Conservation (phyloP, 2,329 filamentous ascomycete species). For the Ophiostoma himal-ulmi region DNA sequence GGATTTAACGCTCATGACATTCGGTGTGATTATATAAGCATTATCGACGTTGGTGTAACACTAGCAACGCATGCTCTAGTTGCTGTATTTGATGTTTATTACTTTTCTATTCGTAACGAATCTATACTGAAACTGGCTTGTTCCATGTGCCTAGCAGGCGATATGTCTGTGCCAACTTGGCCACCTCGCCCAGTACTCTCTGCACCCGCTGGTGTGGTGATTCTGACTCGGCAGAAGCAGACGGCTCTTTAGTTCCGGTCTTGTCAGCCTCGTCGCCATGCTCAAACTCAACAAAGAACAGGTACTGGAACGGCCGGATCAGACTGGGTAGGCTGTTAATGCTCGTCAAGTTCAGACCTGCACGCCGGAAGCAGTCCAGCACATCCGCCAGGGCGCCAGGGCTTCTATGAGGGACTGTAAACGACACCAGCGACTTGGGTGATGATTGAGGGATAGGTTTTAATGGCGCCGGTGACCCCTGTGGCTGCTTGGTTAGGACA, state of each 20-base stretch:
- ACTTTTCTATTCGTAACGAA: not conserved
- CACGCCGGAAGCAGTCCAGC: conserved; percentile 68
- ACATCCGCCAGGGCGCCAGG: conserved; percentile 81
- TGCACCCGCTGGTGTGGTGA: conserved; percentile 55
- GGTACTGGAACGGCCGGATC: conserved; percentile 73
- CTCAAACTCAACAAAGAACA: conserved; percentile 90
- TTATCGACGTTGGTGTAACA: too few relatives aligned
- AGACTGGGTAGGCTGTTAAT: conserved; percentile 83
- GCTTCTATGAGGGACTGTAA: conserved; percentile 69
- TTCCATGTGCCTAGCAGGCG: conserved; percentile 68
- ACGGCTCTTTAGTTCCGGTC: not conserved
- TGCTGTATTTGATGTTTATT: not conserved
- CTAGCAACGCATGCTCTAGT: too few relatives aligned
- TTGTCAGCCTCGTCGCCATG: conserved; percentile 40
- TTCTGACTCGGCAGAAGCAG: not conserved
- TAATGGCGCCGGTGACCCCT: not conserved
- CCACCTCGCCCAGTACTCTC: conserved; percentile 54
- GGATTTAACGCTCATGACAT: too few relatives aligned
- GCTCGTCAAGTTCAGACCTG: conserved; percentile 75
- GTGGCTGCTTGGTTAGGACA: conserved; percentile 41
- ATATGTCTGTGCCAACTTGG: conserved; percentile 53
- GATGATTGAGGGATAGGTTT: not conserved
- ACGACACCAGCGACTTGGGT: conserved; percentile 70
- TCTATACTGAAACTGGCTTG: conserved; percentile 27
- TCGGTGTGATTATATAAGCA: too few relatives aligned